A percentile compares a stretch with the other conserved stretches of the same genome.
Evolutionary conservation across 495 filamentous ascomycete genomes (phyloP).

Genomic region (Penicilliopsis zonata): DNA sequence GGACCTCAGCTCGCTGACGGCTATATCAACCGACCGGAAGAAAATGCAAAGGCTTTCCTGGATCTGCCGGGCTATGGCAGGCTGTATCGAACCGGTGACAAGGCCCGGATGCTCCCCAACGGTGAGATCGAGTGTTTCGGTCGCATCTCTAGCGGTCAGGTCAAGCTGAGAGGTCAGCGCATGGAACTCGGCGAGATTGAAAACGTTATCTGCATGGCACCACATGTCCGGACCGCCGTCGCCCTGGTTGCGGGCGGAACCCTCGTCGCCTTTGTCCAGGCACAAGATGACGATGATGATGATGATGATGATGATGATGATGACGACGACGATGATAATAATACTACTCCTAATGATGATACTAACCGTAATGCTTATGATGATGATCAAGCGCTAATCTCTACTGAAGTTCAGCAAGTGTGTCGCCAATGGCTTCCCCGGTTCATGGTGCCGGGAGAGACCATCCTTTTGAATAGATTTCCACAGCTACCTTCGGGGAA

Average conservation of each 20-base stretch:
- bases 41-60: constrained; percentile 56
- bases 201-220: constrained; percentile 44
- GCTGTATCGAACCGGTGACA: constrained; percentile 78
- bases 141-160: constrained; percentile 60
- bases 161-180: constrained; percentile 72
- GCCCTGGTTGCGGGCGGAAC: constrained; percentile 46
- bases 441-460: constrained; percentile 66
- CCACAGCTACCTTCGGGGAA: constrained; percentile 72
- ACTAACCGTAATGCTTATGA: too few species aligned
- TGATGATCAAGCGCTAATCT: too few species aligned
- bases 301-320: too few species aligned
- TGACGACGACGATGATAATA: too few species aligned
- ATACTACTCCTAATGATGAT: too few species aligned
- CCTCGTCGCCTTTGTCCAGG: constrained; percentile 57
- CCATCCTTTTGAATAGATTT: constrained; percentile 46
- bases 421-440: constrained; percentile 60
- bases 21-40: constrained; percentile 67
- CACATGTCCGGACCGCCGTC: constrained; percentile 40
- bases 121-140: constrained; percentile 74
- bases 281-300: constrained; percentile 14
- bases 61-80: constrained; percentile 37
- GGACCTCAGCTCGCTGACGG: constrained; percentile 65
- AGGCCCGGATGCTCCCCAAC: constrained; percentile 50
- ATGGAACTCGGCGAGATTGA: constrained; percentile 80
- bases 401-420: constrained; percentile 34